Conservation (phyloP, 164 flowering plant genomes). For the Aristolochia californica region DNA sequence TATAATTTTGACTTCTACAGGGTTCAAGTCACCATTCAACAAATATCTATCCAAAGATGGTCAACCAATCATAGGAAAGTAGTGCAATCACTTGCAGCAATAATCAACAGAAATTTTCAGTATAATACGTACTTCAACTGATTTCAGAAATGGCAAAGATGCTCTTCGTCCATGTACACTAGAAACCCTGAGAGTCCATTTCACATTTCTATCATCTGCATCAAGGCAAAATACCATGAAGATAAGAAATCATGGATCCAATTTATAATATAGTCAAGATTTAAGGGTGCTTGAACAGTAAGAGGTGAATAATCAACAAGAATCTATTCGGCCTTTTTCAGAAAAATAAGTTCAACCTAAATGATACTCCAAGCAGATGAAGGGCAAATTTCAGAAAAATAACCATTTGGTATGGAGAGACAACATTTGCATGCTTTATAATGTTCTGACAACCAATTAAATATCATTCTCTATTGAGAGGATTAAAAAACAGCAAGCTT, state of each 20-base stretch:
- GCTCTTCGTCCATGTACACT: constrained; percentile 78
- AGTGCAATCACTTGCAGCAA: not conserved
- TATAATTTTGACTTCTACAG: not conserved
- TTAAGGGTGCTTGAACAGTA: no score
- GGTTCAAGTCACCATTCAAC: not conserved
- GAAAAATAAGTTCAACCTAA: no score
- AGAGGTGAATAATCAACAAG: no score
- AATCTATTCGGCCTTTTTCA: no score
- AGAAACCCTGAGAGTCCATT: constrained; percentile 62
- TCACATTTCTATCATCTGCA: constrained; percentile 60
- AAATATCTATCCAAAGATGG: not conserved
- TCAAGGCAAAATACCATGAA: not conserved
- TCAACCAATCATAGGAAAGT: not conserved
- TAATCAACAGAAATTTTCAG: not conserved
- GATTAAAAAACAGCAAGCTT: constrained; percentile 17
- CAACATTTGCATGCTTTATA: not conserved
- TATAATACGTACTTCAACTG: constrained; percentile 50
- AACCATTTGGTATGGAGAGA: not conserved
- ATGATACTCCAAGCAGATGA: no score
- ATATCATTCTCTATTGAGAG: not conserved
- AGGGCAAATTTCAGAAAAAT: no score
- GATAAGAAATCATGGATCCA: no score
- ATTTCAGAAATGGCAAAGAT: constrained; percentile 70
- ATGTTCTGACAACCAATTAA: not conserved
- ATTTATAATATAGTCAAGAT: no score